Base-by-base conservation (phyloP, 805 yeast species). In the Zygoascus flipseniorum region DNA sequence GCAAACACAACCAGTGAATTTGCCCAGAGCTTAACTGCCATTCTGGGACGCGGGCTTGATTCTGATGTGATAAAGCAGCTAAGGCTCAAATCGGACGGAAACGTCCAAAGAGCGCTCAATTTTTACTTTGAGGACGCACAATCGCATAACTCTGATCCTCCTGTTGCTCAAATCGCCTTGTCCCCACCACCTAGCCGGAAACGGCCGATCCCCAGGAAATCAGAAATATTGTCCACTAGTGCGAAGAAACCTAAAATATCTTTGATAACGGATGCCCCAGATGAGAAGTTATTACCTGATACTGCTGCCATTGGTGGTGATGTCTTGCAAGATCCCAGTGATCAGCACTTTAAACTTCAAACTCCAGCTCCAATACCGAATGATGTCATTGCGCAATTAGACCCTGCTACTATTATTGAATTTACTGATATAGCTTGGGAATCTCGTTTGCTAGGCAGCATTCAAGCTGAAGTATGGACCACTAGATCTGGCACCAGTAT, bases 381-480 rank as follows among this genome's bases (percentile, higher is more conserved):
- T 35, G 39, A 35, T 35, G 16, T 13, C 16, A 35, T 10, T 11
- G 39, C 16, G 8, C 39, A 11, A 11, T 10, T 10, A 3, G 39
- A 3, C 16, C 13, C 13, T 35, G 39, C 39, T n/a, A n/a, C 16
- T 35, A 2, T 10, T 5, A 35, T 5, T 35, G 39, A 35, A 13
- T 10, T 10, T 35, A 19, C 54, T 45, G 51, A 32, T 23, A 23
- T 23, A 23, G 32, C 37, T 39, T 64, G 66, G 64, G 45, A 47
- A 1, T 44, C 54, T 18, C 56, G 69, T 16, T 60, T 52, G 31
- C 32, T 71, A 6, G 75, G 75, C 1, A 63, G 69, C 47, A 60
- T 70, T 42, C 72, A 68, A 52, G 66, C 72, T 14, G 69, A 63
- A 26, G 65, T 63, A 1, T 69, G 71, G 71, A 66, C 69, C 37